Evolutionary conservation across 2,329 filamentous ascomycete genomes (phyloP).

Genomic region (Ceratocystis alfenasii): DNA sequence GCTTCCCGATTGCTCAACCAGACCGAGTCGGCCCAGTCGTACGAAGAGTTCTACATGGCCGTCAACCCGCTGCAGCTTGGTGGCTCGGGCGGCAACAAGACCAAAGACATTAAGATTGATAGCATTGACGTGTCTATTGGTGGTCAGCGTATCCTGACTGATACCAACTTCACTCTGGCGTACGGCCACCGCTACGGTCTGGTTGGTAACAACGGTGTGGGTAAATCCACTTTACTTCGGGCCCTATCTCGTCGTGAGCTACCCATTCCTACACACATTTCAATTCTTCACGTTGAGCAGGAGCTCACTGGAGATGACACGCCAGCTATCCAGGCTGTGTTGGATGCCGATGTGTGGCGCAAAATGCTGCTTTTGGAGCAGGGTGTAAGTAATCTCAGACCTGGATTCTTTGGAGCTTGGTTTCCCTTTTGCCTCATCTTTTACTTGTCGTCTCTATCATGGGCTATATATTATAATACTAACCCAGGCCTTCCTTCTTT

Average conservation of each 20-base stretch:
- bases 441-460: background rate
- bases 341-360: slow-evolving; percentile 96
- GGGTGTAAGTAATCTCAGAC: slow-evolving; percentile 42
- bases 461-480: background rate
- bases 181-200: slow-evolving; percentile 93
- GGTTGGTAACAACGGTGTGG: slow-evolving; percentile 98
- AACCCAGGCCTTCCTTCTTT: background rate
- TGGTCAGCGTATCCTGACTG: slow-evolving; percentile 75
- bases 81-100: slow-evolving; percentile 61
- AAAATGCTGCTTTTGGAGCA: slow-evolving; percentile 89
- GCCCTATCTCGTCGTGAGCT: slow-evolving; percentile 88
- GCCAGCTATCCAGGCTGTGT: slow-evolving; percentile 80
- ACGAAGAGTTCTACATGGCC: slow-evolving; percentile 99
- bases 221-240: slow-evolving; percentile 86
- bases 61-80: slow-evolving; percentile 93
- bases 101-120: slow-evolving; percentile 97
- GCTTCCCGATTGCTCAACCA: slow-evolving; percentile 79
- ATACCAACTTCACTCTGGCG: slow-evolving; percentile 79
- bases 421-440: background rate
- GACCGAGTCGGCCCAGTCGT: slow-evolving; percentile 73
- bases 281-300: slow-evolving; percentile 97
- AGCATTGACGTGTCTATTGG: slow-evolving; percentile 90
- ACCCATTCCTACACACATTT: slow-evolving; percentile 90
- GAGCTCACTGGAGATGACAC: slow-evolving; percentile 95
- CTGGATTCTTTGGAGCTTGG: background rate